Evolutionary conservation across 169 alveolate genomes (phyloP).

Genomic region (Cryptosporidium parvum): DNA sequence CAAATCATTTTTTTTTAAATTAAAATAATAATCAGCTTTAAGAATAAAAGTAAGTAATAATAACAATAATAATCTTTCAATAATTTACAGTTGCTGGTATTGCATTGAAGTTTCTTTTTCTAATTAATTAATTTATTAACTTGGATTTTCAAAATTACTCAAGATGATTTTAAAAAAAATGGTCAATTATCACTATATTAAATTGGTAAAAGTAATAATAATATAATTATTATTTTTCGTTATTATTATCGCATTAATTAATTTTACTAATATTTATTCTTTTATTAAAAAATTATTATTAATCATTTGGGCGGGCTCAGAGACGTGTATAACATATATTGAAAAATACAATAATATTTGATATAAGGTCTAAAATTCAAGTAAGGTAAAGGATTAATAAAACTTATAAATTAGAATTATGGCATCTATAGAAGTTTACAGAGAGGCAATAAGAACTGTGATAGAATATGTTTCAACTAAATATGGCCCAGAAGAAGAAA

Average conservation of each 20-base stretch:
- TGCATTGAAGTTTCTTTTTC: too few relatives aligned
- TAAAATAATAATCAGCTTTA: neutral
- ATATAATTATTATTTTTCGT: neutral
- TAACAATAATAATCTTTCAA: neutral
- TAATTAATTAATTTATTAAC: too few relatives aligned
- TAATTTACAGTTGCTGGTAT: too few relatives aligned
- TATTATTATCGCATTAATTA: neutral
- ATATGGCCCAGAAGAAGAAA: conserved; percentile 63
- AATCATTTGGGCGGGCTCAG: conserved; percentile 57
- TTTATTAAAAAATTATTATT: neutral
- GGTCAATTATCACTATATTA: too few relatives aligned
- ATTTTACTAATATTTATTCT: neutral
- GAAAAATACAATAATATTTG: neutral
- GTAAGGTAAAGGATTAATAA: neutral
- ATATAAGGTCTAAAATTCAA: neutral
- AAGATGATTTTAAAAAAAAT: too few relatives aligned
- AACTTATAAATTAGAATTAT: neutral
- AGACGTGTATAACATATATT: conserved; percentile 17
- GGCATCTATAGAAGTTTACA: conserved; percentile 31
- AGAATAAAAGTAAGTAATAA: neutral
- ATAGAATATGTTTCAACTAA: conserved; percentile 47
- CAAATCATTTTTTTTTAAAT: neutral
- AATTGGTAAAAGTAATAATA: too few relatives aligned
- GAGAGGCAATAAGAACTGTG: conserved; percentile 39
- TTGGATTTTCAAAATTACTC: too few relatives aligned